Percentiles rank a stretch among this genome's conserved stretches.
These are phyloP conservation scores for Fusarium coffeatum DNA, from an alignment of 2,329 filamentous ascomycete genomes.

Conservation along the genomic window DNA sequence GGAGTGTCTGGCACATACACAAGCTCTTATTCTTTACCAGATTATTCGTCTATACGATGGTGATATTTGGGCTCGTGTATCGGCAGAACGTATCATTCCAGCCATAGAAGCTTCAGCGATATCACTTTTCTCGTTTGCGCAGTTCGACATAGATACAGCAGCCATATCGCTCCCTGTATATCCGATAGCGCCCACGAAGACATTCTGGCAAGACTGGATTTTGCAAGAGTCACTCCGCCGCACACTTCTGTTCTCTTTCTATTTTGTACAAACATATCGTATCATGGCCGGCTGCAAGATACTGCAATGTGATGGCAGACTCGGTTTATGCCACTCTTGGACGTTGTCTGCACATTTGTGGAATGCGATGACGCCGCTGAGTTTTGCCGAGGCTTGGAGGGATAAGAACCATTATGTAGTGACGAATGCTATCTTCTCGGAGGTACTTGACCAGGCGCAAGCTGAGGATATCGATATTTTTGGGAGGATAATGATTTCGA, in stretches of 20 bases:
- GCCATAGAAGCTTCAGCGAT: constrained; percentile 51
- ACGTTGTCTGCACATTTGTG: constrained; percentile 55
- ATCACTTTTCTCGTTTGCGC: constrained; percentile 49
- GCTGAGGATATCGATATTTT: constrained; percentile 59
- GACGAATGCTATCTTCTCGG: constrained; percentile 44
- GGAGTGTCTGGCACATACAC: constrained; percentile 56
- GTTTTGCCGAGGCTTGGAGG: constrained; percentile 55
- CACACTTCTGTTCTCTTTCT: constrained; percentile 62
- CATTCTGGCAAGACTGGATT: constrained; percentile 64
- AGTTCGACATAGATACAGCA: constrained; percentile 45
- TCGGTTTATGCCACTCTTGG: constrained; percentile 52
- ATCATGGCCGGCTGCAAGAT: constrained; percentile 47
- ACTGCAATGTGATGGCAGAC: constrained; percentile 47
- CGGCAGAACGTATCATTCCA: constrained; percentile 52
- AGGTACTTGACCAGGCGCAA: constrained; percentile 51
- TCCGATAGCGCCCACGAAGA: constrained; percentile 54
- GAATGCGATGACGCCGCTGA: constrained; percentile 51
- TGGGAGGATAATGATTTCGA: constrained; percentile 52
- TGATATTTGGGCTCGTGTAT: constrained; percentile 56
- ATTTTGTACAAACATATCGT: constrained; percentile 56
- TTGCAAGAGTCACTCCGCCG: constrained; percentile 65
- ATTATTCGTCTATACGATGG: constrained; percentile 64
- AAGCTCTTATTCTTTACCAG: constrained; percentile 63
- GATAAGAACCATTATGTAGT: constrained; percentile 53
- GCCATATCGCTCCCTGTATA: constrained; percentile 45